A percentile compares a stretch with the other conserved stretches of the same genome.
phyloP scores from a whole-genome alignment of 352 stramenopile species.

The Phytophthora megakarya region DNA sequence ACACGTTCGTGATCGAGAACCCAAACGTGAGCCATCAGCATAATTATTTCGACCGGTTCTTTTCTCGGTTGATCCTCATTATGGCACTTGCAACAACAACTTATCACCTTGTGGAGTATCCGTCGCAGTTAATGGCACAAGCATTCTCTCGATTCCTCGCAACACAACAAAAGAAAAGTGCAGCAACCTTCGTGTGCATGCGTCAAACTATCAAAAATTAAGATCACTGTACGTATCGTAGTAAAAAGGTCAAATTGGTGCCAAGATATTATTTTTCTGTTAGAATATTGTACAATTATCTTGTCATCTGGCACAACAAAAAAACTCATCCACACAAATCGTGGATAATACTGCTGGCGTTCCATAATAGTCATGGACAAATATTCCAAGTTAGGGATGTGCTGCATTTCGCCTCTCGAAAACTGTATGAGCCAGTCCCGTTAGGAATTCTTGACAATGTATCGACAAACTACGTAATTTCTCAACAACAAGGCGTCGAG shows the following conservation, averaged over 20 bases:
- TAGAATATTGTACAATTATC: too few species aligned
- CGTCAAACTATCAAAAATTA: too few species aligned
- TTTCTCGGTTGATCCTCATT: conserved; percentile 37
- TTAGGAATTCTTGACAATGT: neutral
- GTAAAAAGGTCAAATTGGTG: too few species aligned
- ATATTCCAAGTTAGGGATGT: too few species aligned
- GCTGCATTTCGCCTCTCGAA: neutral
- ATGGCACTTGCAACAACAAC: conserved; percentile 33
- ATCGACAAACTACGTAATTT: neutral
- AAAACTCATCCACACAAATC: neutral
- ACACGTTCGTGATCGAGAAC: conserved; percentile 32
- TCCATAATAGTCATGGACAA: too few species aligned
- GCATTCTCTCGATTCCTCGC: conserved; percentile 17
- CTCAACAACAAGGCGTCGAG: neutral
- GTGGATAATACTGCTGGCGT: neutral
- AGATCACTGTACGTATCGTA: too few species aligned
- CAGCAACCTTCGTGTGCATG: too few species aligned
- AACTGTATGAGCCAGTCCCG: neutral
- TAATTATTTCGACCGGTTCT: conserved; percentile 43
- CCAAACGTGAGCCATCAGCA: conserved; percentile 1
- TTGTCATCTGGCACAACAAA: too few species aligned
- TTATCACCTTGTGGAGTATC: conserved; percentile 53
- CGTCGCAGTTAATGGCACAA: conserved; percentile 43
- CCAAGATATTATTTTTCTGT: too few species aligned
- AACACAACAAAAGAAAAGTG: conserved; percentile 20